phyloP scores from a whole-genome alignment of 1,284 basidiomycete species.

The Heterobasidion occidentale region DNA sequence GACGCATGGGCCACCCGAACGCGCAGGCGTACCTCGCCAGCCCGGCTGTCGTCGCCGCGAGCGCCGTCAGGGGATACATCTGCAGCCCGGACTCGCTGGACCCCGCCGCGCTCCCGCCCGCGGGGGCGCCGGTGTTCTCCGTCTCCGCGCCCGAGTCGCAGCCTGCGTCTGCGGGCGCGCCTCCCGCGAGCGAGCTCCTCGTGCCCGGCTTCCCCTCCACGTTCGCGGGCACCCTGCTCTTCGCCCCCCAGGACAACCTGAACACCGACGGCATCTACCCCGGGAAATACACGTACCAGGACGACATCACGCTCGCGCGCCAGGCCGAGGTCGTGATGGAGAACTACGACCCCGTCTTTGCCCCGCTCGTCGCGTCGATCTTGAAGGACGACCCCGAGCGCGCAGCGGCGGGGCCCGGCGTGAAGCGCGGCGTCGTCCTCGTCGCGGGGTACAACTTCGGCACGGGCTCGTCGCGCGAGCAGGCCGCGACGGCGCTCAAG shows the following conservation, averaged over 20 bases:
- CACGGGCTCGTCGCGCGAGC: conserved; percentile 97
- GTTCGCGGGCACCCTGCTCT: conserved; percentile 84
- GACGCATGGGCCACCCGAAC: conserved; percentile 94
- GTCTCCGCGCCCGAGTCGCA: conserved; percentile 30
- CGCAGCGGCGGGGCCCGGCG: conserved; percentile 10
- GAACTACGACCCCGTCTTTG: conserved; percentile 94
- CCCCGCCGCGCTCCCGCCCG: conserved; percentile 41
- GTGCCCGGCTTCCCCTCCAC: conserved; percentile 75
- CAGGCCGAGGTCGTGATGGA: conserved; percentile 99
- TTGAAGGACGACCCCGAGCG: conserved; percentile 20
- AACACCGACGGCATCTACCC: conserved; percentile 99
- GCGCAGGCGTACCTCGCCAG: conserved; percentile 94
- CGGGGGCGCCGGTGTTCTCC: conserved; percentile 53
- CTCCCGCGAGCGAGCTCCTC: conserved; percentile 45
- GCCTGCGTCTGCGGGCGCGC: conserved; percentile 17
- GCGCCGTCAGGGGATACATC: conserved; percentile 89
- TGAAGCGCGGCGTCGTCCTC: conserved; percentile 61
- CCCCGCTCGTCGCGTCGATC: conserved; percentile 63
- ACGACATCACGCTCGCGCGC: conserved; percentile 92
- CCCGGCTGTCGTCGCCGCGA: conserved; percentile 95
- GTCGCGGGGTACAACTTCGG: conserved; percentile 98
- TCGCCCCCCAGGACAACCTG: conserved; percentile 94
- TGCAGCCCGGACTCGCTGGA: conserved; percentile 76
- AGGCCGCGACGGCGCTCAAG: conserved; percentile 96
- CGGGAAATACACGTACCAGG: conserved; percentile 99